Conservation (phyloP, 257 asterid species). For the Solanum ossicruentum region DNA sequence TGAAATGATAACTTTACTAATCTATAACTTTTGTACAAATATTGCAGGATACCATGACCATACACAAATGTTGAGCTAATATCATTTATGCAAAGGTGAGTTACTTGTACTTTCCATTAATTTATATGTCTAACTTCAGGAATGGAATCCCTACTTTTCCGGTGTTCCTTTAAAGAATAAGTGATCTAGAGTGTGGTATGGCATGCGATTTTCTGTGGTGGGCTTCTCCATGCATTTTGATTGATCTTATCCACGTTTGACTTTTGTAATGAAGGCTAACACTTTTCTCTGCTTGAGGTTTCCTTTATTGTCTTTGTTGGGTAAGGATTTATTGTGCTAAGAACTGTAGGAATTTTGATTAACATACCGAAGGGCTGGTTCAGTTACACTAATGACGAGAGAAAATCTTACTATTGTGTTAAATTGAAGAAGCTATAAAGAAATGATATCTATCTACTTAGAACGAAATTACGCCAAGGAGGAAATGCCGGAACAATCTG, state of each 20-base stretch:
- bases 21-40: not conserved
- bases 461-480: too few relatives aligned
- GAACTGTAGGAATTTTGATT: not conserved
- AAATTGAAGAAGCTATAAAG: not conserved
- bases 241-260: not conserved
- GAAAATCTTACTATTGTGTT: not conserved
- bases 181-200: not conserved
- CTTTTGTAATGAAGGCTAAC: not conserved
- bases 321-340: not conserved
- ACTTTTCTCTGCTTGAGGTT: not conserved
- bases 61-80: not conserved
- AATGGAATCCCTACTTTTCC: not conserved
- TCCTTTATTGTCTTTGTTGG: not conserved
- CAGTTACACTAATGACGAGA: not conserved
- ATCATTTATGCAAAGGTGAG: not conserved
- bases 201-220: not conserved
- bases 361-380: not conserved
- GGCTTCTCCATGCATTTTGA: not conserved
- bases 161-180: not conserved
- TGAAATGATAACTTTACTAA: not conserved
- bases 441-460: not conserved
- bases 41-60: not conserved
- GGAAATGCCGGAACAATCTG: too few relatives aligned
- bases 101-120: not conserved
- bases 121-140: not conserved